Conservation (phyloP, 2,329 filamentous ascomycete genomes). For the Xylaria sp. region DNA sequence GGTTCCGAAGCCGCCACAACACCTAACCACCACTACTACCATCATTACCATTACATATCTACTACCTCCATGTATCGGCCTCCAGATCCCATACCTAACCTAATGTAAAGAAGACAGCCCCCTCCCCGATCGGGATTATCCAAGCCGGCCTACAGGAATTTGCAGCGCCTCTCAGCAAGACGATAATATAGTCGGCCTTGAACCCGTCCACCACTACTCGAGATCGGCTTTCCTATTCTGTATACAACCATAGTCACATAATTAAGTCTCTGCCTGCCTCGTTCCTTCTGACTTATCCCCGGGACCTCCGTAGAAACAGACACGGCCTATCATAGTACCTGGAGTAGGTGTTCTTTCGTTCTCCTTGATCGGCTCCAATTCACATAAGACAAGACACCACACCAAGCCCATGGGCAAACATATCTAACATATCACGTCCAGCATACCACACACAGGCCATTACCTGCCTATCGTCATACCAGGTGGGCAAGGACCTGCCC, state of each 20-base stretch:
- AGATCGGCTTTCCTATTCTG: slow-evolving; percentile 3
- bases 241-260: slow-evolving; percentile 6
- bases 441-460: neutral
- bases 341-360: neutral
- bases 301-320: neutral
- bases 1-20: slow-evolving; percentile 42
- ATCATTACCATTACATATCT: neutral
- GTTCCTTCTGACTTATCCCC: neutral
- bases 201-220: slow-evolving; percentile 21
- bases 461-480: slow-evolving; percentile 16
- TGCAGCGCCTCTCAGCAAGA: slow-evolving; percentile 10
- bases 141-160: slow-evolving; percentile 31
- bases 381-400: slow-evolving; percentile 5
- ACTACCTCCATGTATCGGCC: neutral
- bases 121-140: slow-evolving; percentile 42
- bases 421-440: slow-evolving; percentile 5
- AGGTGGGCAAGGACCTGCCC: slow-evolving; percentile 4
- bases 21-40: slow-evolving; percentile 6
- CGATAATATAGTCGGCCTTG: slow-evolving; percentile 18
- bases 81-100: slow-evolving; percentile 1
- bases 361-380: slow-evolving; percentile 4
- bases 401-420: neutral
- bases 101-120: slow-evolving; percentile 16
- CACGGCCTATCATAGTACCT: neutral
- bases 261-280: neutral